Base-by-base conservation (phyloP, 129 eudicot species). In the Silybum marianum region DNA sequence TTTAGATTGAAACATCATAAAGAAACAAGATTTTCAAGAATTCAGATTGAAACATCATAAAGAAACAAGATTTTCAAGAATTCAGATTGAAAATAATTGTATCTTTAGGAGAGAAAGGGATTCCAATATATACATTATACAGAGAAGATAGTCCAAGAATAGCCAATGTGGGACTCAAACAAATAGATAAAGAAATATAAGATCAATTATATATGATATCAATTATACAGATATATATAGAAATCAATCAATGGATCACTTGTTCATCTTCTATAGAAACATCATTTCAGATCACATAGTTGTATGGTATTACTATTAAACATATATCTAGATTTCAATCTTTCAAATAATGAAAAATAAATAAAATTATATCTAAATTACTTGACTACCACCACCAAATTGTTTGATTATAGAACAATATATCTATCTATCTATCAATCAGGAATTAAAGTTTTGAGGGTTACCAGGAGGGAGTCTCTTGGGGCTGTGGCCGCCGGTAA, bases 391-490 rank as follows among this genome's bases (percentile, higher is more conserved):
- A 48, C 74, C 70, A 80, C 62, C 72, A 46, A 70, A 21, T 60
- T 63, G 73, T 24, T 63, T 36, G 25, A 63, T 38, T 77, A 9
- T n/a, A 24, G 18, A 65, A 3, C 40, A 69, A 76, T 24, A 25
- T 12, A 32, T 32, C 22, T 13, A 70, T 60, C 4, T 48, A 14
- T 60, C 2, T 60, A 63, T 51, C 2, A 46, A 85, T 23, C 9
- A 62, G 62, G 24, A 73, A 66, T 3, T 66, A 46, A 23, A 67
- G 72, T 63, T 66, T 16, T 69, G 69, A 60, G 71, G 16, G 44
- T 83, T 92, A 95, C 98, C 96, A 67, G 94, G 80, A 88, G 89
- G 90, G 21, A 80, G 91, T 76, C 91, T 89, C 75, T 87, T 92
- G 13, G 93, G 89, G 74, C 60, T 92, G 73, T 86, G 93, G 39